Evolutionary conservation across 176 grass and related monocot genomes (phyloP).

Genomic region (Tuctoria greenei): DNA sequence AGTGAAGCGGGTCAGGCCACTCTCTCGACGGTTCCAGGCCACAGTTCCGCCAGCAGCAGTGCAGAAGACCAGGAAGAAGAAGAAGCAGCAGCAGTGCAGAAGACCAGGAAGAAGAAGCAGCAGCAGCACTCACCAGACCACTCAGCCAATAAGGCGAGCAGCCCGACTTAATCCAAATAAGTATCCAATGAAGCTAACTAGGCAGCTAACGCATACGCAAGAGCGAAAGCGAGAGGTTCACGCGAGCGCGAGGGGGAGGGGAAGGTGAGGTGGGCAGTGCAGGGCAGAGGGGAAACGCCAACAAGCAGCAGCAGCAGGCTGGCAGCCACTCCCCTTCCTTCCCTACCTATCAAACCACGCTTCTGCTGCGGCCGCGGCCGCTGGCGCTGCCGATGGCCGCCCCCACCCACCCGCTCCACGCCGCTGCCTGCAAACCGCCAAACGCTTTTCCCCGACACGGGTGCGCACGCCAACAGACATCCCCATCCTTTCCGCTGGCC

Average conservation of each 20-base stretch:
- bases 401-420: constrained; percentile 30
- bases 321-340: constrained; percentile 21
- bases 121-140: background rate
- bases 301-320: constrained; percentile 22
- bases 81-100: background rate
- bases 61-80: no score
- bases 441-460: constrained; percentile 42
- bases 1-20: background rate
- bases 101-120: background rate
- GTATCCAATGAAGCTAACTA: background rate
- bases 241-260: background rate
- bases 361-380: background rate
- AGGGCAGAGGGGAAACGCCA: constrained; percentile 10
- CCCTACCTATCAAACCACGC: constrained; percentile 35
- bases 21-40: background rate
- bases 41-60: constrained; percentile 27
- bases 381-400: constrained; percentile 25
- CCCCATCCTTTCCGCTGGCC: background rate
- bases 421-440: constrained; percentile 49
- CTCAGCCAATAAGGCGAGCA: background rate
- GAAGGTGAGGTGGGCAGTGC: background rate
- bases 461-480: constrained; percentile 22
- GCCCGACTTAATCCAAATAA: background rate
- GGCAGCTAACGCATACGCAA: background rate
- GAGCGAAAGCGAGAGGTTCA: constrained; percentile 29